Evolutionary conservation across 306 rosid genomes (phyloP), one percentile per base, ranked within the genome.

Genomic region (Psophocarpus tetragonolobus): DNA sequence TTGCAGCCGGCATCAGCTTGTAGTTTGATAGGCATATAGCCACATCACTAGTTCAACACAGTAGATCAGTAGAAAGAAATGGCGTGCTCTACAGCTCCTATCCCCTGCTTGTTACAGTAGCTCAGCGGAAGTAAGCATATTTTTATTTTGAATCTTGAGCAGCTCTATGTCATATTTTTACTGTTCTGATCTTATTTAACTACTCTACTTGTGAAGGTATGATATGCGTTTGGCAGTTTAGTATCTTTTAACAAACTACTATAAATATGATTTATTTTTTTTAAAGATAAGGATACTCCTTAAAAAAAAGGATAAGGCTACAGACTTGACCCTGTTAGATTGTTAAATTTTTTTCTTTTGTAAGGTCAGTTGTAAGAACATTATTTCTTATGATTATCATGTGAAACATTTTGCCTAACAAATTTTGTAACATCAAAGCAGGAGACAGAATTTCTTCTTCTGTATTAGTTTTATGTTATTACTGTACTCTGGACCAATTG

Each of bases 1-100:
- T 85, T 86, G 79, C 92, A 91, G 97, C 76, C 67, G 26, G 84
- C 47, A 62, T 71, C 70, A 61, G 66, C 82, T 14, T 66, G 85
- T 69, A 73, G 83, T 65, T 60, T 81, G 71, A 71, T 60, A 79
- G 85, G 80, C 80, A 68, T 71, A 58, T 62, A 54, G 33, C 88
- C 4, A 75, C 66, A 42, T 79, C 88, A 60, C 41, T 58, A 45
- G 75, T 78, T 48, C 86, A 77, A 53, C 70, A 68, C 41, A 61
- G 60, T 86, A 17, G 63, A 32, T 32, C 35, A 32, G 35, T 63
- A 45, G 85, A 85, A 23, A 81, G 81, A 51, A 82, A 68, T 11
- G 82, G 57, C 50, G 33, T 58, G 78, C 76, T 56, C 29, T 29
- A 18, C 84, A 80, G 69, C 89, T 85, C 63, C 20, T 48, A 65